Conservation (phyloP, 2,329 filamentous ascomycete genomes). For the Didymella pomorum region DNA sequence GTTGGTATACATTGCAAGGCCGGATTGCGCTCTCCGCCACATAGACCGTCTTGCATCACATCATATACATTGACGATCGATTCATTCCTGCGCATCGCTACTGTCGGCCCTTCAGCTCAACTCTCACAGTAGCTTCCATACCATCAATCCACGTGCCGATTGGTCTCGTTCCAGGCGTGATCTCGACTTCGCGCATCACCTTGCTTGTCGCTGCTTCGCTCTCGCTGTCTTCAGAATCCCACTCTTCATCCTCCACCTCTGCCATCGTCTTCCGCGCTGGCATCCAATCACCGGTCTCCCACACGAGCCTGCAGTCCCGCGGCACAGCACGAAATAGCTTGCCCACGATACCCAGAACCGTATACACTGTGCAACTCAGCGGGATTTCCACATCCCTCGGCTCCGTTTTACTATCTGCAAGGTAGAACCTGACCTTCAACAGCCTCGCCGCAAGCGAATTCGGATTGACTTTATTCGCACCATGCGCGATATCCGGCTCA, state of each 20-base stretch:
- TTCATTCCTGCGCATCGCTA: background rate
- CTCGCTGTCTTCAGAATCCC: conserved; percentile 53
- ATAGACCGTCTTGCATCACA: conserved; percentile 20
- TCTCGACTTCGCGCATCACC: conserved; percentile 79
- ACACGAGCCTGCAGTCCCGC: conserved; percentile 72
- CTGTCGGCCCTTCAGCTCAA: conserved; percentile 60
- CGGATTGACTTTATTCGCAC: conserved; percentile 65
- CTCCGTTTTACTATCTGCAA: conserved; percentile 21
- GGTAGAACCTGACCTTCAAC: conserved; percentile 66
- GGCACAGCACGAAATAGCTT: conserved; percentile 73
- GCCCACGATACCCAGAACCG: conserved; percentile 79
- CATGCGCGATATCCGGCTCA: conserved; percentile 68
- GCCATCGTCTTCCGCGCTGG: conserved; percentile 69
- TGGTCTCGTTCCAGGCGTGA: conserved; percentile 80
- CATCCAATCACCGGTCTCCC: conserved; percentile 93
- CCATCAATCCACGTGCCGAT: conserved; percentile 86
- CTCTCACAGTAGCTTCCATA: conserved; percentile 71
- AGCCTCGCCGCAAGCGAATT: conserved; percentile 84
- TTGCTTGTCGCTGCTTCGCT: conserved; percentile 71
- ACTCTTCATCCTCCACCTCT: conserved; percentile 63
- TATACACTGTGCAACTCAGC: conserved; percentile 79
- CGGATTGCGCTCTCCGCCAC: conserved; percentile 3
- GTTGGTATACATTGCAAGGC: conserved; percentile 19
- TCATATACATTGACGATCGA: conserved; percentile 1
- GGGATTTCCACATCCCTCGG: conserved; percentile 66